A percentile compares a stretch with the other conserved stretches of the same genome.
Conservation (phyloP, 1,139 yeast genomes). For the Geotrichum histeridarum region DNA sequence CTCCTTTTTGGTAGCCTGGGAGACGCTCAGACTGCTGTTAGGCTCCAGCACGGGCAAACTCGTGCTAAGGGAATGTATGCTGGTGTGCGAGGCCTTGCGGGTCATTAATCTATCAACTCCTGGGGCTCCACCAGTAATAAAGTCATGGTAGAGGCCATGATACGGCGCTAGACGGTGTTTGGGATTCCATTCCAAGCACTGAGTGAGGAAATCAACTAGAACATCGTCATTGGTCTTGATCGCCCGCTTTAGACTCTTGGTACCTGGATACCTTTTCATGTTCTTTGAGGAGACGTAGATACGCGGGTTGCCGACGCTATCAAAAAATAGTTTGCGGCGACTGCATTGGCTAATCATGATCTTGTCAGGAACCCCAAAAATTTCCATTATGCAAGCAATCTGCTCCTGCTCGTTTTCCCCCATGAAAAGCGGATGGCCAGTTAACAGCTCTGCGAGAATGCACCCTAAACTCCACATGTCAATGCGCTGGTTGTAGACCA, state of each 20-base stretch:
- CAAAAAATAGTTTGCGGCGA: constrained; percentile 40
- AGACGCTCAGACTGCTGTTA: neutral
- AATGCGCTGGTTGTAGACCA: constrained; percentile 60
- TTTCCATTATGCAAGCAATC: constrained; percentile 52
- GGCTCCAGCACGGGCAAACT: constrained; percentile 62
- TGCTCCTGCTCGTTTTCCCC: constrained; percentile 68
- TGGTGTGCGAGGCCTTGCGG: constrained; percentile 39
- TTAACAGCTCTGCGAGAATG: constrained; percentile 57
- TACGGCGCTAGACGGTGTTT: constrained; percentile 42
- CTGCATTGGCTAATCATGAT: constrained; percentile 39
- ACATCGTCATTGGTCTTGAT: constrained; percentile 31
- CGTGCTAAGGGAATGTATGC: constrained; percentile 99
- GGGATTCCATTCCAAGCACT: constrained; percentile 53
- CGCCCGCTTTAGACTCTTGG: constrained; percentile 30
- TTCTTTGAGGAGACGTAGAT: constrained; percentile 32
- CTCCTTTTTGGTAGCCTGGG: neutral
- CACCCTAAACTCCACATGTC: constrained; percentile 82
- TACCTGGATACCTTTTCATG: constrained; percentile 36
- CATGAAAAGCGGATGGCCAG: constrained; percentile 65
- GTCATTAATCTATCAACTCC: neutral
- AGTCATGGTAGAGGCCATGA: constrained; percentile 45
- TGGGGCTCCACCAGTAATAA: constrained; percentile 31
- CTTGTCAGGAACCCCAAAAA: constrained; percentile 57
- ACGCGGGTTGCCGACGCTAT: constrained; percentile 42
- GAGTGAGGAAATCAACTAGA: constrained; percentile 39